A percentile compares a stretch with the other conserved stretches of the same genome.
Evolutionary conservation across 345 rosid genomes (phyloP).

Genomic region (Eucalyptus erythrocorys): DNA sequence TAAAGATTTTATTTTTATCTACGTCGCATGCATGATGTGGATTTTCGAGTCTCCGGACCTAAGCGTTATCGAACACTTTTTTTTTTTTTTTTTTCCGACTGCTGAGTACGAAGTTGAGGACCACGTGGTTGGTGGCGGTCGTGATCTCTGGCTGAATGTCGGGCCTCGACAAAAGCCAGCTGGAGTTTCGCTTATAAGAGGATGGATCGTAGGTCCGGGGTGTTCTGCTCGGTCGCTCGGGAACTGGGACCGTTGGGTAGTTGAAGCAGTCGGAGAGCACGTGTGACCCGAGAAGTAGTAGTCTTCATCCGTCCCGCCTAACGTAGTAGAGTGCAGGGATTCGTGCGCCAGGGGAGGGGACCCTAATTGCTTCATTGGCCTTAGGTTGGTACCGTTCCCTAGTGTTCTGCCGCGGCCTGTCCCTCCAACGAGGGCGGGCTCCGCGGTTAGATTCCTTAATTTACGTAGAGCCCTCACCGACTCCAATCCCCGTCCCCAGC

Average conservation of each 20-base stretch:
- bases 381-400: no score
- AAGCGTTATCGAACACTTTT: accelerated
- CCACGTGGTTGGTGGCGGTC: background rate
- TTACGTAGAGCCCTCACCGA: no score
- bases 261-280: background rate
- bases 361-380: background rate
- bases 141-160: background rate
- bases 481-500: no score
- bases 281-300: background rate
- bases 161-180: background rate
- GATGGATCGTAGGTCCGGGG: background rate
- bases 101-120: background rate
- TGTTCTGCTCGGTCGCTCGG: accelerated
- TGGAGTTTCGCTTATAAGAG: background rate
- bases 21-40: background rate
- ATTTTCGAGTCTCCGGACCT: background rate
- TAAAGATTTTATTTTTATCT: background rate
- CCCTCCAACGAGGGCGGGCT: no score
- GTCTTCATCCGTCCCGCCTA: background rate
- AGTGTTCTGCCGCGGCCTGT: no score
- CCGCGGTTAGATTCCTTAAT: accelerated
- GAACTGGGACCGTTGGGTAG: background rate
- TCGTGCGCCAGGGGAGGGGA: background rate
- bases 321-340: background rate
- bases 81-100: no score